Base-by-base conservation (phyloP, 163 green algal genomes). In the Scenedesmus sp. region DNA sequence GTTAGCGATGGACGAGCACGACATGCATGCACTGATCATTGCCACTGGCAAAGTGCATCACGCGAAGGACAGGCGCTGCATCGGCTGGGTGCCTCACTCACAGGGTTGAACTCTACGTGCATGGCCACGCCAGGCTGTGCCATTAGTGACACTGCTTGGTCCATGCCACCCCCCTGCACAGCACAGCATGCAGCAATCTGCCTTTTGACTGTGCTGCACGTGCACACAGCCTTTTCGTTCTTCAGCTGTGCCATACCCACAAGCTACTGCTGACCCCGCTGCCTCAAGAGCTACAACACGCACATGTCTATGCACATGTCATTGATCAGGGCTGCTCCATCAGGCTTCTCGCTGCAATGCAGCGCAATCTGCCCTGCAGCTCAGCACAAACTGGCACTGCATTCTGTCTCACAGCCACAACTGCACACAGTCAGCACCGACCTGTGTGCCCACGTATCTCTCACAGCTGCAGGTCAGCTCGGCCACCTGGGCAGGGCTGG, bases 131-230 rank as follows among this genome's bases (percentile, higher is more conserved):
- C 97, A 12, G 84, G 92, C 92, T 95, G 93, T 76, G 96, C 98
- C 97, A 99, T 98, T 85, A 99, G 97, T 87, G 94, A 97, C 89
- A 99, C 99, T 4, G 98, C 98, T 94, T 99, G 98, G 95, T 99
- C 98, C 98, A 99, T 99, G 91, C 98, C 98, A 20, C 98, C 98
- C 3, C 94, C 96, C 56, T 96, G 97, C 9, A 46, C 34, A 46
- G 34, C 34, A 46, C 34, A 64, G 59, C 59, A 64, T 64, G 59
- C 59, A 64, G 8, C 59, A 64, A 64, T 15, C 59, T 64, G 34
- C 34, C 34, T 10, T 64, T 64, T 8, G 59, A 10, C 59, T 64
- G 59, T 64, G 1, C 70, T 52, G 70, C 70, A 79, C 70, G 34
- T 46, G 34, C 34, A 46, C 34, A 46, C 34, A 46, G 34, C 34